Percentiles rank a stretch among this genome's conserved stretches.
phyloP scores from a whole-genome alignment of 305 asterid species.

The Solanum hybrid region DNA sequence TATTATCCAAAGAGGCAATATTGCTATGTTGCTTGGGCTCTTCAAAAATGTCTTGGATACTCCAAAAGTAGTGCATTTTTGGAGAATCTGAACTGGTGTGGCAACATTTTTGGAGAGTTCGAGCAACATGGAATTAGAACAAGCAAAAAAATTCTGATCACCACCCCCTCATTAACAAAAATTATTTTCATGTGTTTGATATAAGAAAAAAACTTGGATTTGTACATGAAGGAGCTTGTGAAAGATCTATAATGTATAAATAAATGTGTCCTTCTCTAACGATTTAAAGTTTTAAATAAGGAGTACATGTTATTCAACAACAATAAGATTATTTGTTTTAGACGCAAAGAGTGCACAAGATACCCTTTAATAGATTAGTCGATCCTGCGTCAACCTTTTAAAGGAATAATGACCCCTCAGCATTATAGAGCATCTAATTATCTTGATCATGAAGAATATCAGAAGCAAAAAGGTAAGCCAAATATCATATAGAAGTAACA shows the following conservation, averaged over 20 bases:
- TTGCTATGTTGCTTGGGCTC: not conserved
- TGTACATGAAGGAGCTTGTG: not conserved
- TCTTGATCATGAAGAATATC: not conserved
- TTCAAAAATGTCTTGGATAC: not conserved
- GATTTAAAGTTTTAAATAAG: not conserved
- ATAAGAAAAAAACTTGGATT: not conserved
- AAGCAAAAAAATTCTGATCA: not conserved
- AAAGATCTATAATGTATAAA: not conserved
- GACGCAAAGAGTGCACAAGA: not conserved
- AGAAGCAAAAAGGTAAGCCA: not conserved
- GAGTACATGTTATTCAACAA: not conserved
- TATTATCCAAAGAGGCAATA: not conserved
- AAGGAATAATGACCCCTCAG: not conserved
- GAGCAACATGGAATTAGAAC: not conserved
- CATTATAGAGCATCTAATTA: not conserved
- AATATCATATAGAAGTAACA: not conserved
- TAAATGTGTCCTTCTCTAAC: not conserved
- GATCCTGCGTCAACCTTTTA: not conserved
- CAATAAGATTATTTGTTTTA: not conserved
- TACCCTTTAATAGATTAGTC: not conserved
- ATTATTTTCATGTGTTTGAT: not conserved
- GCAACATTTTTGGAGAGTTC: not conserved
- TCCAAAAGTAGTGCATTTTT: not conserved
- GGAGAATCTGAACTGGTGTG: not conserved
- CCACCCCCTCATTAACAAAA: not conserved